phyloP scores from a whole-genome alignment of 257 asterid species.

The Solanum habrochaites region DNA sequence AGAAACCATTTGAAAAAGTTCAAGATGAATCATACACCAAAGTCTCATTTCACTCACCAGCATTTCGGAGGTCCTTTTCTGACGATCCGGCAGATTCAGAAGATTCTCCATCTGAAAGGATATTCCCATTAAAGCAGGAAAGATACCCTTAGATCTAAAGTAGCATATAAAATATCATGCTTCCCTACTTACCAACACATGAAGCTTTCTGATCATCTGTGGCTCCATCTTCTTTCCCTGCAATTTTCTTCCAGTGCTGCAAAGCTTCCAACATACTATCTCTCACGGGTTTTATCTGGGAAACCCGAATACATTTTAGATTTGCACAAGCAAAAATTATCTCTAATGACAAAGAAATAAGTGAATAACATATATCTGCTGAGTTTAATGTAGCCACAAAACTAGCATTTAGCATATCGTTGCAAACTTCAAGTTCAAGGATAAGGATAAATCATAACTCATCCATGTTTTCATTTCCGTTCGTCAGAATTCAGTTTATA shows the following conservation, averaged over 20 bases:
- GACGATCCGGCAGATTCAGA: constrained; percentile 51
- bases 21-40: constrained; percentile 33
- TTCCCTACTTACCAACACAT: constrained; percentile 42
- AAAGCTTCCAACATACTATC: constrained; percentile 90
- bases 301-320: background rate
- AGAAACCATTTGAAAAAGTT: constrained; percentile 45
- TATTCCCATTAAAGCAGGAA: background rate
- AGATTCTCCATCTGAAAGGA: constrained; percentile 50
- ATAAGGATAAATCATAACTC: background rate
- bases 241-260: constrained; percentile 91
- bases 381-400: background rate
- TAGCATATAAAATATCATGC: background rate
- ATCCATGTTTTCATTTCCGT: background rate
- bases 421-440: background rate
- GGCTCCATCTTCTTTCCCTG: constrained; percentile 77
- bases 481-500: background rate
- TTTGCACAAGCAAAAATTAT: background rate
- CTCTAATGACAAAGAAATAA: background rate
- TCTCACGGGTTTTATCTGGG: constrained; percentile 87
- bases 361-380: background rate
- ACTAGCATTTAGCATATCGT: background rate
- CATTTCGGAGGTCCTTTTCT: constrained; percentile 34
- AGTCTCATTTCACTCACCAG: constrained; percentile 28
- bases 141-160: background rate
- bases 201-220: constrained; percentile 56